Base-by-base conservation (phyloP, 2,329 filamentous ascomycete genomes). In the Cephalotrichum gorgonifer region DNA sequence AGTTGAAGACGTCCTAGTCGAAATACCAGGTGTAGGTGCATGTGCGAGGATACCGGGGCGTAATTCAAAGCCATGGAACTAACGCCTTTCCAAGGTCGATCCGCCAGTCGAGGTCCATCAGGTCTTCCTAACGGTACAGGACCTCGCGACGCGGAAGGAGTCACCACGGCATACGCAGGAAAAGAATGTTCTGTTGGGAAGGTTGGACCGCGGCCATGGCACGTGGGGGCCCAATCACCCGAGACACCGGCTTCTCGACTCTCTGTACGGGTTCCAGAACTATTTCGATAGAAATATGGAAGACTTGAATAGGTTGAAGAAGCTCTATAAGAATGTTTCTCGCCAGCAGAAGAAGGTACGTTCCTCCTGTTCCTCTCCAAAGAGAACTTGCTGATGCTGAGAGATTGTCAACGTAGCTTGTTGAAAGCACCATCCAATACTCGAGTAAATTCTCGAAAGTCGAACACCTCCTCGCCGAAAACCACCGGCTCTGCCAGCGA, bases 361-460 rank as follows among this genome's bases (percentile, higher is more conserved):
- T 35, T n/a, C 42, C 39, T 23, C 17, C 27, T 9, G 44, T 44
- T 50, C 14, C 43, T 33, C 8, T 50, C 15, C 28, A 25, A 4
- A 20, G 17, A 26, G 12, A 2, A 12, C 3, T 39, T 15, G 7
- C 17, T 30, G 12, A 20, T 9, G n/a, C 33, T 33, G 30, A 33
- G 15, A 6, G 35, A 12, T 9, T 22, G 35, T 7, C 17, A 20
- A n/a, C n/a, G 14, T 35, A 74, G 69, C 23, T 75, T 2, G 70
- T 84, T 2, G 76, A 81, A 53, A 71, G 74, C n/a, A 63, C 71
- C 2, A 59, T 81, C 38, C 67, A 76, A 43, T 84, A 80, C 55
- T 73, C 74, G 2, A 72, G 76, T 51, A 79, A 76, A 53, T 69
- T 79, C 17, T 59, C 65, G 14, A 60, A 61, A 1, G 61, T 71